Conservation (phyloP, 1,139 yeast species). For the Pichia norvegensis region DNA sequence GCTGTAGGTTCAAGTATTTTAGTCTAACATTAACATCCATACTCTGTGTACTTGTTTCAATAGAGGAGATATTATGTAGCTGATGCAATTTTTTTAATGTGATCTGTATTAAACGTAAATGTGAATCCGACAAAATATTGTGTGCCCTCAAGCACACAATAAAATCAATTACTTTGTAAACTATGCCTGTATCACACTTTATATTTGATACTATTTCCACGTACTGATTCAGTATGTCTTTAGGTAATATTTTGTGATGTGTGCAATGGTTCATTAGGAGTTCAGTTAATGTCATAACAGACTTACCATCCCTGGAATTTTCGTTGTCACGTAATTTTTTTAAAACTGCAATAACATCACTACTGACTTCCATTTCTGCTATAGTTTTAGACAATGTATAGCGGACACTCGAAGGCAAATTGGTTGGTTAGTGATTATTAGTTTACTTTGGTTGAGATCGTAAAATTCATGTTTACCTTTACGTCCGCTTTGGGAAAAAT, state of each 20-base stretch:
- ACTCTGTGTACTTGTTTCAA: neutral
- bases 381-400: too few species aligned
- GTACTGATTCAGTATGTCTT: neutral
- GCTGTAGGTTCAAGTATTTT: neutral
- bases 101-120: neutral
- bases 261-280: neutral
- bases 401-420: too few species aligned
- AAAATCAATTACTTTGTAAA: neutral
- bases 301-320: neutral
- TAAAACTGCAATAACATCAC: neutral
- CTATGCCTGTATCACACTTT: neutral
- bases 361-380: neutral
- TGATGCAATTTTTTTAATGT: neutral
- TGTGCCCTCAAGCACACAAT: neutral
- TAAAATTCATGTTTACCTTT: neutral
- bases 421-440: too few species aligned
- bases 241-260: neutral
- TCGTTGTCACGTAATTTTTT: neutral
- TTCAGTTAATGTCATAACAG: neutral
- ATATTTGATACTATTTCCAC: too few species aligned
- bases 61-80: neutral
- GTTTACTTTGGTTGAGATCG: neutral
- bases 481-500: conserved; percentile 1
- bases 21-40: neutral
- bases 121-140: neutral